A percentile compares a stretch with the other conserved stretches of the same genome.
Evolutionary conservation across 2,329 filamentous ascomycete species (phyloP).

Genomic region (Neurospora crassa): DNA sequence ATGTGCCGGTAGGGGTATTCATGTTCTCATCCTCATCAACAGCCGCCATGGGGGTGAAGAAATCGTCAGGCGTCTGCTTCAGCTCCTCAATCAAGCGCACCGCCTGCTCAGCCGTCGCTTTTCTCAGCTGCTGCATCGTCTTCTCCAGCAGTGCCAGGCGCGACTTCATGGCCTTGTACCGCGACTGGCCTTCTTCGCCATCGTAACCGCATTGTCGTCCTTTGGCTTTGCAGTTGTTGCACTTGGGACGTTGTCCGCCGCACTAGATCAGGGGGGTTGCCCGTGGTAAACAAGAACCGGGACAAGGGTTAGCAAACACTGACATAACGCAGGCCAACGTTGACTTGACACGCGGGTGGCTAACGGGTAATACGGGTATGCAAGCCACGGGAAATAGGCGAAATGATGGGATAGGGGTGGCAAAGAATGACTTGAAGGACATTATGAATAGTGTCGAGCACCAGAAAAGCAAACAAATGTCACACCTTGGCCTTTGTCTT

Average conservation of each 20-base stretch:
- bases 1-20: not conserved
- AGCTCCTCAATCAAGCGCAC: not conserved
- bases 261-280: not conserved
- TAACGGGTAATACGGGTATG: not conserved
- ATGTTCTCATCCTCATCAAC: not conserved
- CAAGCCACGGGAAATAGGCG: not conserved
- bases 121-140: not conserved
- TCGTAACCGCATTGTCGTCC: not conserved
- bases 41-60: not conserved
- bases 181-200: not conserved
- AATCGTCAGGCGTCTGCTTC: not conserved
- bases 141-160: not conserved
- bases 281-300: not conserved
- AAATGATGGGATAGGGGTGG: not conserved
- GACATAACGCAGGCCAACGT: not conserved
- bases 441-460: not conserved
- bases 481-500: not conserved
- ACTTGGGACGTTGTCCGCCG: not conserved
- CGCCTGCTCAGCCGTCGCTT: not conserved
- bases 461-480: not conserved
- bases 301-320: not conserved
- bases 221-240: slow-evolving; percentile 1
- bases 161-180: not conserved
- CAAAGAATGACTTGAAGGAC: not conserved
- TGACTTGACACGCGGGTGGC: not conserved